Evolutionary conservation across 2,329 filamentous ascomycete genomes (phyloP).

Genomic region (Xylaria polymorpha): DNA sequence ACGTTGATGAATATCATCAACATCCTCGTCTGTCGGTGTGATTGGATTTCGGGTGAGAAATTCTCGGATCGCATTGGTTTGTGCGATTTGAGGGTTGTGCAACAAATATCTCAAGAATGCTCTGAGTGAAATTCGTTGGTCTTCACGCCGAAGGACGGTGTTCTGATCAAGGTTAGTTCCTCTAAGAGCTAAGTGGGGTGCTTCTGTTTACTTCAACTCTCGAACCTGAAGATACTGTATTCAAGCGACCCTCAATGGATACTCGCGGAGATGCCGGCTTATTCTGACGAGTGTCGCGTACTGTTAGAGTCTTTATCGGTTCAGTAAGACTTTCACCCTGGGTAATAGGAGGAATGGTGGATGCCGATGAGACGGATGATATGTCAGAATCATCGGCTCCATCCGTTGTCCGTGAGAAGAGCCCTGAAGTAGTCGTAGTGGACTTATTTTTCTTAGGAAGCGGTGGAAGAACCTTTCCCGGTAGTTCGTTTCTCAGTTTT

Average conservation of each 20-base stretch:
- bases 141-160: slow-evolving; percentile 81
- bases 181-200: slow-evolving; percentile 24
- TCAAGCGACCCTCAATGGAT: slow-evolving; percentile 58
- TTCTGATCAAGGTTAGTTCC: slow-evolving; percentile 55
- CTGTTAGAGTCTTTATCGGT: slow-evolving; percentile 56
- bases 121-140: slow-evolving; percentile 88
- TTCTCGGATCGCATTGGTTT: slow-evolving; percentile 83
- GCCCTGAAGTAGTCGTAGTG: slow-evolving; percentile 71
- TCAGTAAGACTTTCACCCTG: slow-evolving; percentile 49
- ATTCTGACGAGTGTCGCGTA: slow-evolving; percentile 57
- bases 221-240: slow-evolving; percentile 48
- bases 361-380: slow-evolving; percentile 83
- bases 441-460: slow-evolving; percentile 93
- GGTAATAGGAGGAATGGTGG: slow-evolving; percentile 63
- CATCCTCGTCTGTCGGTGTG: slow-evolving; percentile 81
- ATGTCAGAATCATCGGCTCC: slow-evolving; percentile 77
- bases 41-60: slow-evolving; percentile 83
- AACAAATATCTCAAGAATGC: slow-evolving; percentile 90
- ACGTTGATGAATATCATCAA: slow-evolving; percentile 80
- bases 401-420: slow-evolving; percentile 62
- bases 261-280: slow-evolving; percentile 57
- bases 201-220: slow-evolving; percentile 46
- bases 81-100: slow-evolving; percentile 84
- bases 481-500: slow-evolving; percentile 82
- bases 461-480: slow-evolving; percentile 87